Conservation (phyloP, 2,329 filamentous ascomycete genomes). For the Cladophialophora chaetospira region DNA sequence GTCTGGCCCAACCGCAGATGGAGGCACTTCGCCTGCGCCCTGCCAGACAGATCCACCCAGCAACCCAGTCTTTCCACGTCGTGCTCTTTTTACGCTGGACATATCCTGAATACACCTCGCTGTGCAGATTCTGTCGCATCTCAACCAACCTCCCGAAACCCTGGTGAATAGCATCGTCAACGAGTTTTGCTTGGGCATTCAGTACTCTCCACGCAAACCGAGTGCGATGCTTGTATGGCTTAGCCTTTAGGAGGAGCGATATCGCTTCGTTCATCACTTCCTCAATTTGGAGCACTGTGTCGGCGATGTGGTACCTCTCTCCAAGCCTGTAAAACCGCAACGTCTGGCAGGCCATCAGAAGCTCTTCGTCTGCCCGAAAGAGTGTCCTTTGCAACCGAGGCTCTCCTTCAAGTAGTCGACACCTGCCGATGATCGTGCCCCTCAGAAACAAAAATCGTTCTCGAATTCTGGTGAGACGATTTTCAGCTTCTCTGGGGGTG, state of each 20-base stretch:
- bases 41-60: background rate
- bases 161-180: background rate
- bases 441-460: background rate
- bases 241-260: constrained; percentile 4
- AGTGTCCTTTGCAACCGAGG: constrained; percentile 1
- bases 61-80: background rate
- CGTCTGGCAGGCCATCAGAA: background rate
- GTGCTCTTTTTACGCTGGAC: background rate
- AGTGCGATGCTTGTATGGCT: background rate
- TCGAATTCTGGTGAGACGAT: constrained; percentile 6
- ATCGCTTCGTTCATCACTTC: constrained; percentile 1
- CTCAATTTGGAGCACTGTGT: constrained; percentile 7
- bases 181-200: background rate
- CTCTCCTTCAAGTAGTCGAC: constrained; percentile 4
- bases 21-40: background rate
- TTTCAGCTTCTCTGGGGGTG: constrained; percentile 14
- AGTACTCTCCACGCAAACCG: background rate
- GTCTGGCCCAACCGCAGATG: background rate
- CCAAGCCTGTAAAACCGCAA: constrained; percentile 3
- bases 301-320: constrained; percentile 15
- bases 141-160: background rate
- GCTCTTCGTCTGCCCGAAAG: constrained; percentile 1
- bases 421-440: background rate
- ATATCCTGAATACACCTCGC: background rate
- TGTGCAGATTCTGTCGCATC: background rate